These are phyloP conservation scores for Kodamaea neixiangensis DNA, from an alignment of 805 yeast genomes.

Conservation along the genomic window DNA sequence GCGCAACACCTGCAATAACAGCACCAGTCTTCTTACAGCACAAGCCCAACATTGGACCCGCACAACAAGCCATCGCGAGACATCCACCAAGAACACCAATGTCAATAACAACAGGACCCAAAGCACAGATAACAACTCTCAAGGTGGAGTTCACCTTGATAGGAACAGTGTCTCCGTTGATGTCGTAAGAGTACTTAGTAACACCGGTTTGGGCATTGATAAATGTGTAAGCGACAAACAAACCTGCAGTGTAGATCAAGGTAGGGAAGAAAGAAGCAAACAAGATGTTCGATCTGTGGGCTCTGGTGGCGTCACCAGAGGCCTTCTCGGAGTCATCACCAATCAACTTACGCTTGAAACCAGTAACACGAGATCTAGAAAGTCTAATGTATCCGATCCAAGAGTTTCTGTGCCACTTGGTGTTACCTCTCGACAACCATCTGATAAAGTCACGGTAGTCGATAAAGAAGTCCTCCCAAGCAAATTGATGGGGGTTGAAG, in stretches of 20 bases:
- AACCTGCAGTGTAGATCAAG: slow-evolving; percentile 63
- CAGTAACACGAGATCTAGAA: slow-evolving; percentile 87
- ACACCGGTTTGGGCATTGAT: slow-evolving; percentile 90
- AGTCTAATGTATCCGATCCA: slow-evolving; percentile 84
- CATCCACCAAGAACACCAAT: slow-evolving; percentile 81
- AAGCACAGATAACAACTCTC: slow-evolving; percentile 75
- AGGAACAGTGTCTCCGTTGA: slow-evolving; percentile 32
- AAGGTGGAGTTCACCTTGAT: slow-evolving; percentile 65
- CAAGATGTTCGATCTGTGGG: slow-evolving; percentile 74
- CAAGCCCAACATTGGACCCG: slow-evolving; percentile 92
- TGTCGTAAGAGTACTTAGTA: slow-evolving; percentile 35
- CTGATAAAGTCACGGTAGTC: slow-evolving; percentile 93
- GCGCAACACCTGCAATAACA: slow-evolving; percentile 93
- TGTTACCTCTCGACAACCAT: slow-evolving; percentile 90
- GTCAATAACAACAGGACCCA: slow-evolving; percentile 90
- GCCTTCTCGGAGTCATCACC: slow-evolving; percentile 70
- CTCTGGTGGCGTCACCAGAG: slow-evolving; percentile 69
- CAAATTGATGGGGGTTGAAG: slow-evolving; percentile 97
- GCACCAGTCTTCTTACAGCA: slow-evolving; percentile 98
- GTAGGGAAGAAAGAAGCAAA: slow-evolving; percentile 82
- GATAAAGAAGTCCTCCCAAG: slow-evolving; percentile 93
- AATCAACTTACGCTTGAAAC: slow-evolving; percentile 75
- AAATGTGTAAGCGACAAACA: slow-evolving; percentile 76
- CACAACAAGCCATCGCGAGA: slow-evolving; percentile 88
- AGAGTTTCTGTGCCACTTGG: slow-evolving; percentile 84